Evolutionary conservation across 2,329 filamentous ascomycete genomes (phyloP), one percentile per base, ranked within the genome.

Genomic region (Aspergillus ustus): DNA sequence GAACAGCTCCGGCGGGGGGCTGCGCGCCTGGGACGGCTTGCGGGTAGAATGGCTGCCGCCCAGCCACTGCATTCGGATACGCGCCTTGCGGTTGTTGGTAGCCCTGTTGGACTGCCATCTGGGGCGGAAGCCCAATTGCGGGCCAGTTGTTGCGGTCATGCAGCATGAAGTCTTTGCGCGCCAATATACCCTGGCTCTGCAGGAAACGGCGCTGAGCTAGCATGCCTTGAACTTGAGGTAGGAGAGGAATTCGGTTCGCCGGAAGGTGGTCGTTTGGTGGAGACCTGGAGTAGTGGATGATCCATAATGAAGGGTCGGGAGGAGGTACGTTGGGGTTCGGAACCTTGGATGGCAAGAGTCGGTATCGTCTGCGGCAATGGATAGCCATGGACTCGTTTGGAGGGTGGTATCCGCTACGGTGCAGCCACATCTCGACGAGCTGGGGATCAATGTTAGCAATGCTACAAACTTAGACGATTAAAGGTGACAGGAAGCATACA

Each of bases 121-220:
- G 79, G 63, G 81, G 80, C 0, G 91, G 90, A 65, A 91, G 87
- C 49, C 87, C 87, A 62, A 98, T 90, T 25, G 89, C 88, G 3
- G 95, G 94, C 93, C 94, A 98, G 78, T 92, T 96, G 66, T 88
- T 85, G 45, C 92, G 88, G 77, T 98, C 95, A 53, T 91, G 88
- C 20, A 98, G 84, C 89, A 97, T 96, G 73, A 98, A 98, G 71
- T 97, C 93, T 73, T 97, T 96, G 69, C 92, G 89, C 60, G 89
- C 86, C 49, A 97, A 88, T 70, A 93, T 91, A 7, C 93, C 94
- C 66, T 91, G 90, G 58, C 85, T 77, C 90, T 88, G 78, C 82
- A 91, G 76, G 69, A 83, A 84, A 53, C 80, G 78, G n/a, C 87
- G 83, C 69, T 82, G 78, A 20, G 72, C 72, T 51, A 83, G 72